phyloP scores from a whole-genome alignment of 116 monocot genomes.

The Phalaenopsis hybrid region DNA sequence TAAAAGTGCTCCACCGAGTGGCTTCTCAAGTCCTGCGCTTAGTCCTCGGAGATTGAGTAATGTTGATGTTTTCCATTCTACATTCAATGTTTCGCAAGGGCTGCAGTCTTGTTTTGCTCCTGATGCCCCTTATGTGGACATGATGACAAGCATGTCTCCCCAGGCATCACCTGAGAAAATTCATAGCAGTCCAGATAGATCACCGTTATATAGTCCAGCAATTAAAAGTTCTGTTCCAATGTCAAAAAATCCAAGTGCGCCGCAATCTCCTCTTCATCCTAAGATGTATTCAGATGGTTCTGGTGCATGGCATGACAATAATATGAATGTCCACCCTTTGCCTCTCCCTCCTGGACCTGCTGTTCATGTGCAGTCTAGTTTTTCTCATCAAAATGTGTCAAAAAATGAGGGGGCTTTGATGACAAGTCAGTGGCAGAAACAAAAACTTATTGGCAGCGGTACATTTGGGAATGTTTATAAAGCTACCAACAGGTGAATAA shows the following conservation, averaged over 20 bases:
- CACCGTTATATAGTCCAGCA: constrained; percentile 35
- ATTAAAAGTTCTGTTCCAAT: constrained; percentile 31
- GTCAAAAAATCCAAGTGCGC: constrained; percentile 54
- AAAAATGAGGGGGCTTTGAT: constrained; percentile 34
- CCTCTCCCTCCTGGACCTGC: constrained; percentile 73
- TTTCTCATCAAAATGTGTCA: constrained; percentile 23
- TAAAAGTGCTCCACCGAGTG: constrained; percentile 75
- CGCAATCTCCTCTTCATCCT: constrained; percentile 49
- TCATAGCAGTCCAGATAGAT: constrained; percentile 33
- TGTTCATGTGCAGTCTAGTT: constrained; percentile 18
- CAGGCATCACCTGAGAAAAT: constrained; percentile 38
- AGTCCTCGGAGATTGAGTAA: constrained; percentile 60
- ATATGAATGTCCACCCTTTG: constrained; percentile 61
- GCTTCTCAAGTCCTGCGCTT: constrained; percentile 60
- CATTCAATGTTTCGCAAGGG: constrained; percentile 24
- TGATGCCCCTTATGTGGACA: constrained; percentile 38
- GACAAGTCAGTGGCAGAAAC: constrained; percentile 79
- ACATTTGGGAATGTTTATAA: constrained; percentile 84
- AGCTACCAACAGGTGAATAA: constrained; percentile 55
- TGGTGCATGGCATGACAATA: constrained; percentile 33
- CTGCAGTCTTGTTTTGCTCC: constrained; percentile 45
- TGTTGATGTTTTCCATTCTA: constrained; percentile 33
- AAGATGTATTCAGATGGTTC: constrained; percentile 45
- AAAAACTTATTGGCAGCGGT: constrained; percentile 84
- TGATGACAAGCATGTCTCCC: constrained; percentile 19